phyloP scores from a whole-genome alignment of 495 filamentous ascomycete species.

The Tuber umbilicatum region DNA sequence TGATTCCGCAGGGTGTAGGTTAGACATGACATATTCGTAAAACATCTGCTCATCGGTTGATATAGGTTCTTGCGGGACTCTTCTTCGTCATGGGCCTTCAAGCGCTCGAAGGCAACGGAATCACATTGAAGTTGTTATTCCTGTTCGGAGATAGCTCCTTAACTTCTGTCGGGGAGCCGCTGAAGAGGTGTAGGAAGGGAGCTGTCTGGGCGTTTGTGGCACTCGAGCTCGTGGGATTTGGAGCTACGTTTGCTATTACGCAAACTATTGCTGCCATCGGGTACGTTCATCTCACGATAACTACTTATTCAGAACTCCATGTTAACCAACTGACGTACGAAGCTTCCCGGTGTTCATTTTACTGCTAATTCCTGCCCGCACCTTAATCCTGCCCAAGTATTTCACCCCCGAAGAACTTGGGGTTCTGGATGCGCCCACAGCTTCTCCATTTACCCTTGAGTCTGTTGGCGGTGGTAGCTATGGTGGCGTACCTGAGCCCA shows the following conservation, averaged over 20 bases:
- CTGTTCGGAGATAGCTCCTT: conserved; percentile 61
- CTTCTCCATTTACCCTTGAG: conserved; percentile 79
- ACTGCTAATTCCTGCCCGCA: conserved; percentile 67
- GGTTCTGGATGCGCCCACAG: conserved; percentile 70
- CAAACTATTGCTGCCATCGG: conserved; percentile 93
- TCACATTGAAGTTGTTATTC: conserved; percentile 74
- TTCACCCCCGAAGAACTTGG: conserved; percentile 63
- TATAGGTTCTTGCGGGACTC: conserved; percentile 67
- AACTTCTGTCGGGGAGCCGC: conserved; percentile 59
- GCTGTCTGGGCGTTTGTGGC: conserved; percentile 71
- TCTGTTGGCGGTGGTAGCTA: conserved; percentile 70
- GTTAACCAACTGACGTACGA: conserved; percentile 9
- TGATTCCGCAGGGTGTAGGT: conserved; percentile 66
- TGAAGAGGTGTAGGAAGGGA: conserved; percentile 53
- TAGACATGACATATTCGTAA: neutral
- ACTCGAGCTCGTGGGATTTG: conserved; percentile 74
- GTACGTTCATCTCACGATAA: conserved; percentile 5
- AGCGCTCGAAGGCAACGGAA: conserved; percentile 70
- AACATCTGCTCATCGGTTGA: neutral
- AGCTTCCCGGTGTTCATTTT: conserved; percentile 80
- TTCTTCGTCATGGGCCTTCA: conserved; percentile 94
- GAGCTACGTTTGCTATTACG: conserved; percentile 84
- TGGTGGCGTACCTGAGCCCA: conserved; percentile 45
- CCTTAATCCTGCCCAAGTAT: conserved; percentile 63
- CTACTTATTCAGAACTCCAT: neutral